phyloP scores from a whole-genome alignment of 2,329 filamentous ascomycete genomes.

The Aspergillaceae sp. region DNA sequence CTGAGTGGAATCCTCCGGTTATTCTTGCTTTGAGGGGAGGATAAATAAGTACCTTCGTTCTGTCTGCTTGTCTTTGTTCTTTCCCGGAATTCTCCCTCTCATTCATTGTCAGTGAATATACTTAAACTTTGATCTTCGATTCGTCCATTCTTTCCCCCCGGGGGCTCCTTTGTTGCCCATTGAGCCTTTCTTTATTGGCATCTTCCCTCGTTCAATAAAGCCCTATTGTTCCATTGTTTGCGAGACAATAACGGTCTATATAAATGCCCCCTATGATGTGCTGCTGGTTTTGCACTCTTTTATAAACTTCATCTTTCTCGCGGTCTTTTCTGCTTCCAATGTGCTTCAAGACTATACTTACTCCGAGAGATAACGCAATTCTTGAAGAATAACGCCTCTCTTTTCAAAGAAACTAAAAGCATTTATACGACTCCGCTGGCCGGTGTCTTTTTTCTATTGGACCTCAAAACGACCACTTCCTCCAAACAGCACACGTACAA shows the following conservation, averaged over 20 bases:
- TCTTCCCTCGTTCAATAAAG: background rate
- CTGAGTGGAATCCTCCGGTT: background rate
- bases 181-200: background rate
- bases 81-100: background rate
- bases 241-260: background rate
- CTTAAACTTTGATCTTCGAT: background rate
- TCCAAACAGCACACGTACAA: background rate
- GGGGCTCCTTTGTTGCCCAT: background rate
- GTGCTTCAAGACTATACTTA: conserved; percentile 4
- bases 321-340: background rate
- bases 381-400: background rate
- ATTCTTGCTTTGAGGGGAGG: background rate
- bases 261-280: background rate
- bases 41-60: background rate
- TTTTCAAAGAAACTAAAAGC: no score
- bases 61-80: background rate
- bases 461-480: background rate
- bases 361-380: background rate
- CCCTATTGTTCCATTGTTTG: background rate
- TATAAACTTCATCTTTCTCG: background rate
- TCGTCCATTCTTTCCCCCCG: no score
- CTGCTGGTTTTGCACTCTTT: no score
- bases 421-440: conserved; percentile 7
- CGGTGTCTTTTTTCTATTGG: conserved; percentile 4
- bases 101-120: background rate